A percentile compares a stretch with the other conserved stretches of the same genome.
These are phyloP conservation scores for Gnomoniopsis sp. DNA, from an alignment of 2,329 filamentous ascomycete species.

Conservation along the genomic window DNA sequence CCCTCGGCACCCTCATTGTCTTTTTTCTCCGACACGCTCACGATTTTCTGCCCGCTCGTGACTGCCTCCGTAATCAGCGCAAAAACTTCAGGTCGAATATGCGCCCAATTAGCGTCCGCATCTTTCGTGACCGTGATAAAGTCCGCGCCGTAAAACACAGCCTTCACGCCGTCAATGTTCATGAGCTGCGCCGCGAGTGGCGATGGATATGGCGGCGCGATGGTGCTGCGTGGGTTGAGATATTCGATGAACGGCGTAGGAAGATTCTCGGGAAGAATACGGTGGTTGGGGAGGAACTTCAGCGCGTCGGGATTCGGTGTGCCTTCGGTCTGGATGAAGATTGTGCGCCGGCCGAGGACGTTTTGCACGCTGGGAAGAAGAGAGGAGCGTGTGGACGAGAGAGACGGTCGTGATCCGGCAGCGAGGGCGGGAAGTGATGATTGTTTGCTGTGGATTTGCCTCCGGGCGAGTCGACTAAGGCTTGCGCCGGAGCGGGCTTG, in stretches of 20 bases:
- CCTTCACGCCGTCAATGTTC: conserved; percentile 90
- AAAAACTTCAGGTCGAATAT: conserved; percentile 94
- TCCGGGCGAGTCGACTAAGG: conserved; percentile 25
- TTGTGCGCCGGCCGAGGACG: conserved; percentile 57
- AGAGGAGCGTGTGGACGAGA: conserved; percentile 16
- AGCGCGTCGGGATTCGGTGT: conserved; percentile 95
- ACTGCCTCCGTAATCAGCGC: conserved; percentile 91
- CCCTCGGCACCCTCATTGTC: conserved; percentile 40
- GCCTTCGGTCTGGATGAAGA: conserved; percentile 96
- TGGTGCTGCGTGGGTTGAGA: conserved; percentile 79
- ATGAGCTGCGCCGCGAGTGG: conserved; percentile 86
- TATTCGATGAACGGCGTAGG: conserved; percentile 85
- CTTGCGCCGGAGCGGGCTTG: conserved; percentile 9
- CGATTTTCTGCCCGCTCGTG: conserved; percentile 76
- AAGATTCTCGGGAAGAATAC: conserved; percentile 72
- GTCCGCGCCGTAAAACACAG: conserved; percentile 89
- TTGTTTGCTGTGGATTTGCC: conserved; percentile 23
- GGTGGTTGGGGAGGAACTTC: conserved; percentile 92
- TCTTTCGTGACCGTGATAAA: conserved; percentile 97
- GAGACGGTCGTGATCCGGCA: conserved; percentile 24
- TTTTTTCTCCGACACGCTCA: conserved; percentile 65
- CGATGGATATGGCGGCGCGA: conserved; percentile 85
- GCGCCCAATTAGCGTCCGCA: conserved; percentile 83
- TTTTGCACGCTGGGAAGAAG: conserved; percentile 16
- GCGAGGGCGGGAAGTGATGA: conserved; percentile 22